phyloP scores from a whole-genome alignment of 1,139 yeast genomes.

The Yamadazyma sp. region DNA sequence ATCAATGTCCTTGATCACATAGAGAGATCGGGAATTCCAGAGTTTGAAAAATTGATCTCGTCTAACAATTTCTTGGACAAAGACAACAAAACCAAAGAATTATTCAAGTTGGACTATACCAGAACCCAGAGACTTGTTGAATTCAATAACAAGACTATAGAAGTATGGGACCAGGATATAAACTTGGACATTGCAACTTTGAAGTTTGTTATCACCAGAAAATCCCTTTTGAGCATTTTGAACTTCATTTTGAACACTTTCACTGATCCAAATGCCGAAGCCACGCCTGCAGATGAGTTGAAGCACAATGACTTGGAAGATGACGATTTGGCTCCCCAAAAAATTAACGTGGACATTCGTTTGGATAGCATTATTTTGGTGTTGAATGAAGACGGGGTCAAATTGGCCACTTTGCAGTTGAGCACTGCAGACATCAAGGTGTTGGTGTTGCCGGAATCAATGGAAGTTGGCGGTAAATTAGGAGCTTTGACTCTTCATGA shows the following conservation, averaged over 20 bases:
- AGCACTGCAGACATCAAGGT: slow-evolving; percentile 72
- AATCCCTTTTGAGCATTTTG: slow-evolving; percentile 72
- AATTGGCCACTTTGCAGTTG: slow-evolving; percentile 75
- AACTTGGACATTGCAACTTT: slow-evolving; percentile 79
- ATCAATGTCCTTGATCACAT: slow-evolving; percentile 74
- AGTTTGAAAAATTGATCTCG: slow-evolving; percentile 68
- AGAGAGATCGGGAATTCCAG: slow-evolving; percentile 60
- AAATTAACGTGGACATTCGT: slow-evolving; percentile 65
- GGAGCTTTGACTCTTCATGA: slow-evolving; percentile 83
- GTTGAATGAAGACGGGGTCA: slow-evolving; percentile 80
- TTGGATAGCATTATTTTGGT: slow-evolving; percentile 75
- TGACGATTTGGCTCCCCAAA: slow-evolving; percentile 63
- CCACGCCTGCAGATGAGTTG: slow-evolving; percentile 64
- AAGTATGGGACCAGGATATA: slow-evolving; percentile 76
- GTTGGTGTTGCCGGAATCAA: slow-evolving; percentile 69
- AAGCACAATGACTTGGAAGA: slow-evolving; percentile 62
- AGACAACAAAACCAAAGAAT: slow-evolving; percentile 35
- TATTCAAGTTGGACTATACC: slow-evolving; percentile 62
- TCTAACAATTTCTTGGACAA: slow-evolving; percentile 52
- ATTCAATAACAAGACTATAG: slow-evolving; percentile 55
- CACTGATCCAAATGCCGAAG: slow-evolving; percentile 74
- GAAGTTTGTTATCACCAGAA: slow-evolving; percentile 72
- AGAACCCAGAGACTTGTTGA: slow-evolving; percentile 64
- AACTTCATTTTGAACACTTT: slow-evolving; percentile 86
- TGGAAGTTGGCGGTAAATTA: slow-evolving; percentile 71